A percentile compares a stretch with the other conserved stretches of the same genome.
Conservation (phyloP, 257 asterid genomes). For the Striga asiatica region DNA sequence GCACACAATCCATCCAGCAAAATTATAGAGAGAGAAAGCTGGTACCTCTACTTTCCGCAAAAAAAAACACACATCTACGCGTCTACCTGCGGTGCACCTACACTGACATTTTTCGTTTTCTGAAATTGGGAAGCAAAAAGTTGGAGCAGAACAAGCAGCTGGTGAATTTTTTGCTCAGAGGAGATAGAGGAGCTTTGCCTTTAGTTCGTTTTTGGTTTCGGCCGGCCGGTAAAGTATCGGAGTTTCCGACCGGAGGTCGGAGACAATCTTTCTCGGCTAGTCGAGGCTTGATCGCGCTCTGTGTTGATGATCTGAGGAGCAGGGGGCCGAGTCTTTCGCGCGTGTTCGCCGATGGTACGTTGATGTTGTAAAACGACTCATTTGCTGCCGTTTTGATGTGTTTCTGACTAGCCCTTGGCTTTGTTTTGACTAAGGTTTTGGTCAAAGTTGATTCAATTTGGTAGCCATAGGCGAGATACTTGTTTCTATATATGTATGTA, state of each 20-base stretch:
- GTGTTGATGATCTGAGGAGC: slow-evolving; percentile 59
- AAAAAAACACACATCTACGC: background rate
- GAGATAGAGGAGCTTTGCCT: slow-evolving; percentile 17
- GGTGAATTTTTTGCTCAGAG: slow-evolving; percentile 21
- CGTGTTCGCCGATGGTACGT: slow-evolving; percentile 49
- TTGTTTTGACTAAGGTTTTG: slow-evolving; percentile 18
- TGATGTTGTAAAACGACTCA: slow-evolving; percentile 18
- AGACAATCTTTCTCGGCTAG: slow-evolving; percentile 61
- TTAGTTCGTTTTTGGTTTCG: background rate
- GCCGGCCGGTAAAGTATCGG: slow-evolving; percentile 20
- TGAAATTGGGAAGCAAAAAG: slow-evolving; percentile 12
- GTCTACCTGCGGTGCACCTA: background rate
- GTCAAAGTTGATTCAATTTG: slow-evolving; percentile 2
- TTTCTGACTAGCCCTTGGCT: slow-evolving; percentile 24
- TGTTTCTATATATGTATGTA: background rate
- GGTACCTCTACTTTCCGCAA: slow-evolving; percentile 15
- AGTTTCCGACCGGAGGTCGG: slow-evolving; percentile 16
- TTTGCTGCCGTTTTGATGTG: slow-evolving; percentile 21
- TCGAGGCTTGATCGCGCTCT: slow-evolving; percentile 36
- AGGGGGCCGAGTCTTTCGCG: slow-evolving; percentile 55
- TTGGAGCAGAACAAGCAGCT: slow-evolving; percentile 12
- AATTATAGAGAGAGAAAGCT: slow-evolving; percentile 25
- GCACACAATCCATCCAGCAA: slow-evolving; percentile 8
- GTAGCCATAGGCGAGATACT: background rate
- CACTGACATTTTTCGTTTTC: background rate